Evolutionary conservation across 768 basidiomycete genomes (phyloP), one percentile per base, ranked within the genome.

Genomic region (Sporobolomyces phaffii): DNA sequence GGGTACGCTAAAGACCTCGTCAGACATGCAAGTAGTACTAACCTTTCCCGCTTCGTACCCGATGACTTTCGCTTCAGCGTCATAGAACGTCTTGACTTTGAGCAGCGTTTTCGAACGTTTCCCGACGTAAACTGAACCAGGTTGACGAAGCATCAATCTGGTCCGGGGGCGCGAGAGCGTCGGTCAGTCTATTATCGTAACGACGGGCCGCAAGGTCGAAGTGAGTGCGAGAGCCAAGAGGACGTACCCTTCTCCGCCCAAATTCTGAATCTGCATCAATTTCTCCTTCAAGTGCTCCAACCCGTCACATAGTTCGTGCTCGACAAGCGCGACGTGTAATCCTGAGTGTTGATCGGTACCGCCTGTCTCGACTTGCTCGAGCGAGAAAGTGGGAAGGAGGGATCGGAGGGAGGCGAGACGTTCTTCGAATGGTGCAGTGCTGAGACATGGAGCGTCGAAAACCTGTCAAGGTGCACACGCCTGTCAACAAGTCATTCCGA

Each of bases 51-150:
- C 40, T 54, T 72, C 70, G 66, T 75, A 56, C 4, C 51, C 65
- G 33, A 70, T 47, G 6, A 75, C 74, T 31, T 51, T 53, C 50
- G 72, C 74, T 36, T 75, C 74, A 45, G 74, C 74, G 36, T 75
- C 74, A 51, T 62, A 62, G 68, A 75, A 72, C 13, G 68, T 70
- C 53, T 73, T 74, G 68, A 74, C 64, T 44, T 74, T 74, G 44
- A 73, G 64, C 5, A 74, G 58, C 29, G 68, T 68, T 15, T 29
- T 26, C 14, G 62, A 64, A 28, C 73, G 69, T 60, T 67, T 65
- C 26, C 33, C 34, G 15, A 60, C 66, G 50, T 74, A 74, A 22
- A 24, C 20, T 1, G 65, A 68, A 2, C 31, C 44, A 18, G 68
- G 51, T 38, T 73, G 50, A 38, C 73, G 62, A 10, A 74, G 68